Base-by-base conservation (phyloP, 2,329 filamentous ascomycete species). In the Beauveria sp. region DNA sequence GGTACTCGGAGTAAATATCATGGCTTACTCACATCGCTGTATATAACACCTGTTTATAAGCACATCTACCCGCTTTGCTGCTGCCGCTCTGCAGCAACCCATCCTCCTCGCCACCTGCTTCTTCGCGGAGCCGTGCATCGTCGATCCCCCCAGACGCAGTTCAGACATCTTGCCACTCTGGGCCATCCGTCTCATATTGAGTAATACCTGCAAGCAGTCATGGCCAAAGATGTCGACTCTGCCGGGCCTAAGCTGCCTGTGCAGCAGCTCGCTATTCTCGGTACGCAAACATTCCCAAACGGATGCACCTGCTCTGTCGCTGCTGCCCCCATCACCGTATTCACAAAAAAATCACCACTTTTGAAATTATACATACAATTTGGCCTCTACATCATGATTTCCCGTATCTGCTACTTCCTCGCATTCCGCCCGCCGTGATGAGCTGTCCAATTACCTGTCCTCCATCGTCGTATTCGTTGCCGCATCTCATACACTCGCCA, bases 231-330 rank as follows among this genome's bases (percentile, higher is more conserved):
- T 26, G 50, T 10, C 10, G 50, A 62, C 28, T 54, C 64, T 55
- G 73, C 64, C 54, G 73, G 72, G 64, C 82, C 85, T 28, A 89
- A 86, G 77, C 80, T 94, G 79, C 90, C 91, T 0, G 79, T 84
- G 47, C 84, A 86, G 80, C 91, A 96, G 76, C 79, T 96, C 69
- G 77, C 85, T 48, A 92, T 96, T 70, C 77, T 96, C 65, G 86
- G 89, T 92, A 81, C 79, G 82, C 70, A 34, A 24, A 24, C 41
- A 20, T 22, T 44, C 34, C 34, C 10, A 3, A 16, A 37, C 34
- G 34, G 12, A 37, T 37, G 14, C 34, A 37, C 12, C 34, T 37
- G 5, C 34, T 37, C 34, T 37, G 12, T 37, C 34, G 34, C 14
- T 37, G 5, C 34, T 37, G 34, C 34, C 34, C 34, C 5, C 34